Percentiles rank a stretch among this genome's conserved stretches.
Conservation (phyloP, 202 grass and related monocot species). For the Setaria italica region DNA sequence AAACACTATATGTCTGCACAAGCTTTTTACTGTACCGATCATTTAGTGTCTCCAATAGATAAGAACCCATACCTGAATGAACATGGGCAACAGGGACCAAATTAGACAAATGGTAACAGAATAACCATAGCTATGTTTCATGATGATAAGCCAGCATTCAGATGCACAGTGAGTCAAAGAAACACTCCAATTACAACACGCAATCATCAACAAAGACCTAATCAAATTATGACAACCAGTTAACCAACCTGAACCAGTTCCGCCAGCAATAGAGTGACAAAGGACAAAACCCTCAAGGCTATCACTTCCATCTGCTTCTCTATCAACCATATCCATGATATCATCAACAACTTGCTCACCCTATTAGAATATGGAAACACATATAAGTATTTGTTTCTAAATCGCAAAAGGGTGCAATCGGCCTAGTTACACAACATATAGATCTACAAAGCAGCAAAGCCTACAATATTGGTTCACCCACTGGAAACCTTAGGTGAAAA, state of each 20-base stretch:
- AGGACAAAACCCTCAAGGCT: slow-evolving; percentile 97
- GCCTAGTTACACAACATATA: not conserved
- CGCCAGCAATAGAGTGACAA: slow-evolving; percentile 97
- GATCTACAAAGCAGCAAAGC: not conserved
- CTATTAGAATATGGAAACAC: slow-evolving; percentile 42
- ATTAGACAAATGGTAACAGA: slow-evolving; percentile 13
- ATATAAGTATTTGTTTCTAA: slow-evolving; percentile 32
- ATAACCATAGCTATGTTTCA: not conserved
- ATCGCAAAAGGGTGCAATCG: not conserved
- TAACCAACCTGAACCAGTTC: slow-evolving; percentile 93
- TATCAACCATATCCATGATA: slow-evolving; percentile 99
- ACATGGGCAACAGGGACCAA: slow-evolving; percentile 29
- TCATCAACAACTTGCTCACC: slow-evolving; percentile 99
- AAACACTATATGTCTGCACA: slow-evolving; percentile 98
- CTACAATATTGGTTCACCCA: not conserved
- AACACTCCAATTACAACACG: not conserved
- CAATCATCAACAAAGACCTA: slow-evolving; percentile 19
- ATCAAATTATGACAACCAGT: not conserved
- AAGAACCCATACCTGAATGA: slow-evolving; percentile 98
- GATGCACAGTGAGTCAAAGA: not conserved
- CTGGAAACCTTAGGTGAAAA: slow-evolving; percentile 16
- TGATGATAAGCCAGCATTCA: not conserved
- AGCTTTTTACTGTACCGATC: slow-evolving; percentile 99
- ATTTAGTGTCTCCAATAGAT: slow-evolving; percentile 97
- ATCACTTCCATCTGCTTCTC: slow-evolving; percentile 99